Evolutionary conservation across 345 rosid species (phyloP).

Genomic region (Brassica juncea): DNA sequence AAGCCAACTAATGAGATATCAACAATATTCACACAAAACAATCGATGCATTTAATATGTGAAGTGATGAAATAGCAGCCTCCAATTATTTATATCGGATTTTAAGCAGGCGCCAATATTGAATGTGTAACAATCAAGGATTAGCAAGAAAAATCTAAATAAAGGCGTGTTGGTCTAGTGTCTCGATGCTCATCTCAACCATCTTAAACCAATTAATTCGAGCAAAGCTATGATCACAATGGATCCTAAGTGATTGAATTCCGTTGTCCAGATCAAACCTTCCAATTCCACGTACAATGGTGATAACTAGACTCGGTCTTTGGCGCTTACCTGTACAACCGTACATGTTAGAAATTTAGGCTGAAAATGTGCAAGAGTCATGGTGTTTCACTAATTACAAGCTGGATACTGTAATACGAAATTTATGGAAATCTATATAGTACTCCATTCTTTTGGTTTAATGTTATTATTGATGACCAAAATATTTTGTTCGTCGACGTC

Average conservation of each 20-base stretch:
- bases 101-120: conserved; percentile 17
- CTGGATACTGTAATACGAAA: background rate
- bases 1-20: conserved; percentile 15
- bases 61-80: conserved; percentile 8
- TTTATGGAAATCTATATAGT: background rate
- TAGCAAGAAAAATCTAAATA: background rate
- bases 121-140: conserved; percentile 4
- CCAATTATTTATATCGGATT: background rate
- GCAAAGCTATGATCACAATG: no score
- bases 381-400: background rate
- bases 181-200: background rate
- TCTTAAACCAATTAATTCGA: background rate
- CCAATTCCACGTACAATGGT: background rate
- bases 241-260: no score
- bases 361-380: background rate
- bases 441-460: background rate
- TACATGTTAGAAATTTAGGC: background rate
- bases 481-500: background rate
- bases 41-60: conserved; percentile 27
- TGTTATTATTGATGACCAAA: background rate
- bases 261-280: background rate
- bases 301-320: background rate
- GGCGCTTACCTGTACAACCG: background rate
- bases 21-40: background rate
- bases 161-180: background rate